These are phyloP conservation scores for Colletotrichum echinochloae DNA, from an alignment of 2,329 filamentous ascomycete species.

Conservation along the genomic window DNA sequence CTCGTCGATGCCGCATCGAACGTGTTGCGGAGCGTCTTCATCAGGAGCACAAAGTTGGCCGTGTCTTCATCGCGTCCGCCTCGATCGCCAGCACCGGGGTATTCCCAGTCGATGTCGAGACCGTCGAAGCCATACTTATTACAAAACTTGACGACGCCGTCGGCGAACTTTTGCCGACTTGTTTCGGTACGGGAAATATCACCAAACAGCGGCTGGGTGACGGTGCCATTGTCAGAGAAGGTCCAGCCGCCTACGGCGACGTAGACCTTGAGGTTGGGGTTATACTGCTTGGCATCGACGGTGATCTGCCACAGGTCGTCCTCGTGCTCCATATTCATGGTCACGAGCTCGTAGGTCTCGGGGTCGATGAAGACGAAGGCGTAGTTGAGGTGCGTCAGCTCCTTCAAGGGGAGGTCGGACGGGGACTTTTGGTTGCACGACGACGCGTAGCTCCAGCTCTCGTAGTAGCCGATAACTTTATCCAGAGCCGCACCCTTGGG, in stretches of 20 bases:
- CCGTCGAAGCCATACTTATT: conserved; percentile 14
- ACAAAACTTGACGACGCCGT: conserved; percentile 2
- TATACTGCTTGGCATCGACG: conserved; percentile 15
- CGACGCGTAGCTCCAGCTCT: conserved; percentile 48
- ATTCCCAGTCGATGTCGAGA: conserved; percentile 62
- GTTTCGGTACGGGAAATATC: conserved; percentile 45
- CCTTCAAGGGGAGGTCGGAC: conserved; percentile 34
- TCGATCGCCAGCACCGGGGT: conserved; percentile 53
- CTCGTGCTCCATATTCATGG: conserved; percentile 7
- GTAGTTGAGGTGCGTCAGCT: conserved; percentile 31
- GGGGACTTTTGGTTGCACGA: conserved; percentile 46
- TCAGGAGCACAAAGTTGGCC: conserved; percentile 47
- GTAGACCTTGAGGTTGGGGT: conserved; percentile 22
- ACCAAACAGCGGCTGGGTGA: conserved; percentile 45
- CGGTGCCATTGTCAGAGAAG: conserved; percentile 19
- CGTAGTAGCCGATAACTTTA: conserved; percentile 48
- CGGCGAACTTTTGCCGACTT: conserved; percentile 46
- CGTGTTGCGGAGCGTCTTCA: conserved; percentile 37
- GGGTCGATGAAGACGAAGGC: conserved; percentile 26
- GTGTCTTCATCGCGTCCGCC: conserved; percentile 52
- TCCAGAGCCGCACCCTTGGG: conserved; percentile 29
- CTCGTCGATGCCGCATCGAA: background rate
- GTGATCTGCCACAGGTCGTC: conserved; percentile 20
- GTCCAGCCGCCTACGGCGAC: conserved; percentile 32
- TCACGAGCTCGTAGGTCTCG: conserved; percentile 43